Conservation (phyloP, 768 basidiomycete species). For the Austroboletus eburneus region DNA sequence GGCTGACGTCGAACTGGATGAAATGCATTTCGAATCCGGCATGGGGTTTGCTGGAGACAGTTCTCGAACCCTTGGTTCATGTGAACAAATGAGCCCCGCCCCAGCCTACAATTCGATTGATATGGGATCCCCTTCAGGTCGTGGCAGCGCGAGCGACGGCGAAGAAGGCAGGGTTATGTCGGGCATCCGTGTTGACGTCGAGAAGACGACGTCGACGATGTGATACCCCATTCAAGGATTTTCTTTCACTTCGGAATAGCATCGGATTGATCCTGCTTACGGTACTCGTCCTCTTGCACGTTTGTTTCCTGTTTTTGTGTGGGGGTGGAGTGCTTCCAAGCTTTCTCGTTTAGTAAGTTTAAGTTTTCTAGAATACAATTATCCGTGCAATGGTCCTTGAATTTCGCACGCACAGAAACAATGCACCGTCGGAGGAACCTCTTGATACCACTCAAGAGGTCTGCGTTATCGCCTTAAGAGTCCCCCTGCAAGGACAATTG, state of each 20-base stretch:
- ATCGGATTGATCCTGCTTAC: constrained; percentile 25
- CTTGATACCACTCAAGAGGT: too few relatives aligned
- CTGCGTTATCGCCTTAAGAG: too few relatives aligned
- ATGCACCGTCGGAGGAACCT: too few relatives aligned
- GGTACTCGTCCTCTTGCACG: constrained; percentile 21
- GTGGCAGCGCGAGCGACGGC: constrained; percentile 21
- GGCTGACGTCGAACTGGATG: constrained; percentile 55
- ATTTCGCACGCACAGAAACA: too few relatives aligned
- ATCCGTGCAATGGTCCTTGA: too few relatives aligned
- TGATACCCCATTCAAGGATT: constrained; percentile 21
- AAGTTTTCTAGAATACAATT: constrained; percentile 21
- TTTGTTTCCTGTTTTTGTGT: constrained; percentile 7
- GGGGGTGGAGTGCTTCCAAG: constrained; percentile 8
- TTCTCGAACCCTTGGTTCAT: constrained; percentile 29
- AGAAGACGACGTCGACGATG: constrained; percentile 53
- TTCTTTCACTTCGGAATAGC: constrained; percentile 21
- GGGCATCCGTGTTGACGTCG: constrained; percentile 59
- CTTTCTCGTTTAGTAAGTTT: constrained; percentile 17
- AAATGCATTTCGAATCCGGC: constrained; percentile 46
- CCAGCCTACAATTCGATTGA: constrained; percentile 48
- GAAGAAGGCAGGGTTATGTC: constrained; percentile 18
- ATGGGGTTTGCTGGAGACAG: constrained; percentile 50
- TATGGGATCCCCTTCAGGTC: constrained; percentile 19
- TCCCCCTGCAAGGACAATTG: too few relatives aligned
- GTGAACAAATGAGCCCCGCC: constrained; percentile 42